These are phyloP conservation scores for Aplosporella prunicola DNA, from an alignment of 2,329 filamentous ascomycete species.

Conservation along the genomic window DNA sequence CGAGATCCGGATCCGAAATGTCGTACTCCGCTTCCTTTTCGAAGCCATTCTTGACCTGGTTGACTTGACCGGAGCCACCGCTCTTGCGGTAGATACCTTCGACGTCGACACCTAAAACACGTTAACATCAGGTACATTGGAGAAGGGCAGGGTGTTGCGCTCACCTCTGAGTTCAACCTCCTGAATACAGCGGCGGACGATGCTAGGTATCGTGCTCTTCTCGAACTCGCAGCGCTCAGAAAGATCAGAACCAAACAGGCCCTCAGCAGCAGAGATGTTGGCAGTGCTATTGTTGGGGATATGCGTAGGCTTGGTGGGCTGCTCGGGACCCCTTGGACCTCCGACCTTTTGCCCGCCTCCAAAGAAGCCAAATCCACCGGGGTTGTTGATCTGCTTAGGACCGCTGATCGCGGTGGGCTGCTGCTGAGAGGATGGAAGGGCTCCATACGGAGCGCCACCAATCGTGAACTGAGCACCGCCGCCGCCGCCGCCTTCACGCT, in stretches of 20 bases:
- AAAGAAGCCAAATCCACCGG: constrained; percentile 25
- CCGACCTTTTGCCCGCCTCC: constrained; percentile 23
- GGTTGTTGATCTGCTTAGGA: constrained; percentile 15
- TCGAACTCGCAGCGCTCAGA: constrained; percentile 79
- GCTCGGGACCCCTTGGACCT: constrained; percentile 14
- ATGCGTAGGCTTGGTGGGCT: constrained; percentile 21
- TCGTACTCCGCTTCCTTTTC: constrained; percentile 79
- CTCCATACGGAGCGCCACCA: constrained; percentile 37
- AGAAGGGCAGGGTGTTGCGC: constrained; percentile 10
- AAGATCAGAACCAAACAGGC: constrained; percentile 82
- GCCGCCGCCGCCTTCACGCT: constrained; percentile 33
- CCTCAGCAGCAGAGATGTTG: constrained; percentile 21
- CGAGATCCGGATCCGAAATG: constrained; percentile 84
- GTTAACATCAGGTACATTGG: constrained; percentile 10
- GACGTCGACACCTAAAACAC: constrained; percentile 63
- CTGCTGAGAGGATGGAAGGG: constrained; percentile 18
- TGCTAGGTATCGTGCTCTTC: constrained; percentile 76
- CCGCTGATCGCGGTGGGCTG: background rate
- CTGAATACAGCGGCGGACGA: constrained; percentile 89
- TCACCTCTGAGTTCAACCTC: constrained; percentile 83
- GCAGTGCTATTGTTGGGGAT: constrained; percentile 24
- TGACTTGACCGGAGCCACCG: constrained; percentile 83
- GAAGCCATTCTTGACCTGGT: constrained; percentile 83
- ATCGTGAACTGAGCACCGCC: constrained; percentile 44
- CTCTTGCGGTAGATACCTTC: constrained; percentile 98